Evolutionary conservation across 441 rosid genomes (phyloP), one percentile per base, ranked within the genome.

Genomic region (Arabidopsis hybrid): DNA sequence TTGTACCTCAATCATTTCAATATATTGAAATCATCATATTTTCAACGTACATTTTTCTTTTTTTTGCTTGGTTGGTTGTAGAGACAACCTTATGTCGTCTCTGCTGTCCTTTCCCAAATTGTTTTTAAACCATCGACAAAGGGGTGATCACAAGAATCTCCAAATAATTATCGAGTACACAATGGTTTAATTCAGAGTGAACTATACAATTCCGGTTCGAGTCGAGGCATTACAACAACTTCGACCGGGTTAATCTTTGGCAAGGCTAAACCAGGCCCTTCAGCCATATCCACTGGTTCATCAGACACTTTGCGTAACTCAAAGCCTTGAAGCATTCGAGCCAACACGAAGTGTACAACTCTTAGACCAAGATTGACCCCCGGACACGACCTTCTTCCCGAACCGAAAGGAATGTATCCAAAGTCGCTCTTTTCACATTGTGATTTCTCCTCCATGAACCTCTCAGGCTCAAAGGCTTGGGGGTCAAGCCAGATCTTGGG

Each of bases 191-290:
- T 21, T 21, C 26, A 21, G 7, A 59, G 67, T 71, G 29, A 51
- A 21, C 9, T 5, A 61, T 86, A 87, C 52, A 86, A 58, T 61
- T 70, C 66, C 1, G 72, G 35, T 7, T 53, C 1, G 0, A 91
- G 81, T 59, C 93, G 83, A 2, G 91, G 95, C 8, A 57, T 69
- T 36, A 88, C 51, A 14, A 70, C 16, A 9, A 82, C 83, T 50
- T 82, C 82, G n/a, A 91, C 76, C 2, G 89, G 91, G 13, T 65
- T 74, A 10, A 71, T 60, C 70, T 91, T 91, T 0, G 91, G 90
- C 69, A 91, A 39, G 8, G 79, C 79, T 64, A 88, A n/a, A 40
- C 87, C 91, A 6, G 75, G 12, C 0, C 75, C 82, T 69, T 79
- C 82, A 49, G 62, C 52, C 82, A 79, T 79, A 43, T 64, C 79